Evolutionary conservation across 2,329 filamentous ascomycete genomes (phyloP).

Genomic region (Colletotrichum truncatum): DNA sequence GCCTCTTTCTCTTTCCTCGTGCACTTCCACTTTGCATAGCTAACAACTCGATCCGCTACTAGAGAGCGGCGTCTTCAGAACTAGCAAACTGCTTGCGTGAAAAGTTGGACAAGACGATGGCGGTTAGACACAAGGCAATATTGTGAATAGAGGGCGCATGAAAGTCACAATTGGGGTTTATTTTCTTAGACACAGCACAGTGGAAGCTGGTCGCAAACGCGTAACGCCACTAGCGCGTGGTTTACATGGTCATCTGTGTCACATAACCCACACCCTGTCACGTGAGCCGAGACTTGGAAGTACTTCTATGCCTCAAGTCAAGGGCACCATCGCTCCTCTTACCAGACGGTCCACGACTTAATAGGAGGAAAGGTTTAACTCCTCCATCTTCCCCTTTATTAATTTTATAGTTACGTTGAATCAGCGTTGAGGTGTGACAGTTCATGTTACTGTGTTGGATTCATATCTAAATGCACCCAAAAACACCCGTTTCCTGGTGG

Average conservation of each 20-base stretch:
- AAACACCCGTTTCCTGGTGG: conserved; percentile 15
- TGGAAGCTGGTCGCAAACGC: neutral
- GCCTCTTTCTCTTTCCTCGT: conserved; percentile 23
- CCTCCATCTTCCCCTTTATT: no score
- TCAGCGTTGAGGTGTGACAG: neutral
- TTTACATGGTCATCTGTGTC: conserved; percentile 31
- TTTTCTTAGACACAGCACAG: neutral
- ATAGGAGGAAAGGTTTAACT: no score
- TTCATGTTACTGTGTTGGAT: neutral
- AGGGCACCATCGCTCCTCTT: no score
- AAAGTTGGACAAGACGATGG: neutral
- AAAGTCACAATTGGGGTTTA: neutral
- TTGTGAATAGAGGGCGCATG: neutral
- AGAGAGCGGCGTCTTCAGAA: neutral
- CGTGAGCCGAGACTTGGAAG: conserved; percentile 41
- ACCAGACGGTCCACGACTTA: no score
- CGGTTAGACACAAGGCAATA: neutral
- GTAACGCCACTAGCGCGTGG: neutral
- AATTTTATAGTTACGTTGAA: no score
- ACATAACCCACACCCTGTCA: conserved; percentile 48
- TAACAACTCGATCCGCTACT: neutral
- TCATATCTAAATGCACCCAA: conserved; percentile 14
- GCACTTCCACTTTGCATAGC: neutral
- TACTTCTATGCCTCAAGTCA: no score
- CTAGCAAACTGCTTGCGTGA: neutral